Percentiles rank a stretch among this genome's conserved stretches.
phyloP scores from a whole-genome alignment of 2,329 filamentous ascomycete genomes.

The Fusarium incarnatum region DNA sequence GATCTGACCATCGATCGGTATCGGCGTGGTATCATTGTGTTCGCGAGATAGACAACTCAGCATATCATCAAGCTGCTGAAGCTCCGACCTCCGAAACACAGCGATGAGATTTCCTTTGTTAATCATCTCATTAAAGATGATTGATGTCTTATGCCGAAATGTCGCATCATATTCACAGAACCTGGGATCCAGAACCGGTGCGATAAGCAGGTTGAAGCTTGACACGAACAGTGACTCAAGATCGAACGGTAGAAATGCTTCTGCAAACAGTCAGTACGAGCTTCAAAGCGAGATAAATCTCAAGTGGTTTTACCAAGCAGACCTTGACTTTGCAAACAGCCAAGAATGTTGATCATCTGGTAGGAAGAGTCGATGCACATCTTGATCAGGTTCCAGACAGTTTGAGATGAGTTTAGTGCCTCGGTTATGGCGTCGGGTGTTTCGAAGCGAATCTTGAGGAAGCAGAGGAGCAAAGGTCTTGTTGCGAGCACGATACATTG shows the following conservation, averaged over 20 bases:
- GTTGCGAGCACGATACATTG: constrained; percentile 52
- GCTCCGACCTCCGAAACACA: constrained; percentile 56
- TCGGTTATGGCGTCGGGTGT: constrained; percentile 40
- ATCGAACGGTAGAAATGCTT: constrained; percentile 62
- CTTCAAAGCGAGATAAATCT: neutral
- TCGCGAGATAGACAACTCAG: constrained; percentile 46
- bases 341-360: constrained; percentile 54
- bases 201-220: constrained; percentile 56
- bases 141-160: constrained; percentile 57
- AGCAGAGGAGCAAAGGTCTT: constrained; percentile 49
- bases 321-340: constrained; percentile 57
- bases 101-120: constrained; percentile 60
- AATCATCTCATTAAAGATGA: constrained; percentile 61
- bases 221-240: constrained; percentile 59
- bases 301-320: constrained; percentile 55
- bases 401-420: constrained; percentile 54
- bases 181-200: constrained; percentile 51
- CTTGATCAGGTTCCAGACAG: constrained; percentile 50
- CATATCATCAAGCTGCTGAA: constrained; percentile 59
- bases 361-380: constrained; percentile 52
- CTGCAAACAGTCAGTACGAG: constrained; percentile 40
- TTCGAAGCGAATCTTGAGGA: constrained; percentile 49
- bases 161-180: constrained; percentile 50
- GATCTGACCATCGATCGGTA: constrained; percentile 28
- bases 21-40: neutral